Evolutionary conservation across 805 yeast genomes (phyloP).

Genomic region (Tetrapisispora taiwanensis): DNA sequence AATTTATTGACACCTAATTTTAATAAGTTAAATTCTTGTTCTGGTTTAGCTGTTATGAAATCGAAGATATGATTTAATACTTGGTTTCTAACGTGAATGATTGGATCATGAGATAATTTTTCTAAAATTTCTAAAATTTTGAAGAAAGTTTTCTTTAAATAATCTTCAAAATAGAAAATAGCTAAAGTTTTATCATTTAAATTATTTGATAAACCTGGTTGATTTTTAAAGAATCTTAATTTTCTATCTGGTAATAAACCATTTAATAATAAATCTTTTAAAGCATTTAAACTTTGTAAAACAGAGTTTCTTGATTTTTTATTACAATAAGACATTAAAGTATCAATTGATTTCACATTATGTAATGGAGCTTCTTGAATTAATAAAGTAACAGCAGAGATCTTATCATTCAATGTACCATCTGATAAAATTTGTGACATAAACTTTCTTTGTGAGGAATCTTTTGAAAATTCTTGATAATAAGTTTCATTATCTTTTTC

Average conservation of each 20-base stretch:
- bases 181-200: constrained; percentile 51
- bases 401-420: constrained; percentile 93
- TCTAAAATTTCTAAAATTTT: constrained; percentile 69
- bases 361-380: constrained; percentile 94
- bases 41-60: constrained; percentile 76
- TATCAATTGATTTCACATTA: constrained; percentile 73
- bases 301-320: constrained; percentile 93
- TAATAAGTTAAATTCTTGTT: constrained; percentile 87
- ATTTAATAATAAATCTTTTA: constrained; percentile 76
- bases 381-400: constrained; percentile 84
- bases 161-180: constrained; percentile 79
- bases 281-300: constrained; percentile 77
- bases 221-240: constrained; percentile 68
- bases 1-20: constrained; percentile 85
- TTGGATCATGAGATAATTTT: constrained; percentile 78
- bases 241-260: constrained; percentile 85
- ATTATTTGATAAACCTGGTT: constrained; percentile 40
- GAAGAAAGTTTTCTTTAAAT: constrained; percentile 68
- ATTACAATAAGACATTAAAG: constrained; percentile 64
- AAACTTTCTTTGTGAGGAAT: constrained; percentile 76
- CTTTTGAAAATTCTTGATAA: constrained; percentile 60
- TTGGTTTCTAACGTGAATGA: constrained; percentile 74
- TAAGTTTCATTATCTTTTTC: constrained; percentile 64
- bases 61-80: constrained; percentile 71
- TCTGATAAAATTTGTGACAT: constrained; percentile 76